Percentiles rank a stretch among this genome's conserved stretches.
phyloP scores from a whole-genome alignment of 371 early-diverging fungal species.

The Mortierella sp. region DNA sequence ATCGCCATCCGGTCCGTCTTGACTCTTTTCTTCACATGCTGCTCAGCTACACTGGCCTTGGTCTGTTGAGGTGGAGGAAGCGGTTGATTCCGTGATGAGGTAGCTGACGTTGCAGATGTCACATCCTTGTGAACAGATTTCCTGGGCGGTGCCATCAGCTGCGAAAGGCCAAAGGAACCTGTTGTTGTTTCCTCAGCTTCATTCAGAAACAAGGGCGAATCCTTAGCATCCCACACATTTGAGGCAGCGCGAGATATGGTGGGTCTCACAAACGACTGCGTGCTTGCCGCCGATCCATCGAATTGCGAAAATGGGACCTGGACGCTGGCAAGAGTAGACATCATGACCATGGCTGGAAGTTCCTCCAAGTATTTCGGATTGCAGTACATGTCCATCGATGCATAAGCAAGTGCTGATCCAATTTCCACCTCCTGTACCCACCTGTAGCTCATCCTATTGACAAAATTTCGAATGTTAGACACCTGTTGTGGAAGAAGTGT shows the following conservation, averaged over 20 bases:
- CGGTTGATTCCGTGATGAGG: not conserved
- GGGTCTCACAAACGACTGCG: not conserved
- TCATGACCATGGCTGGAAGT: constrained; percentile 24
- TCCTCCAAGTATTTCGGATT: constrained; percentile 43
- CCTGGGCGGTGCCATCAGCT: constrained; percentile 24
- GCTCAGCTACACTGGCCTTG: not conserved
- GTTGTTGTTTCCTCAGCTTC: constrained; percentile 5
- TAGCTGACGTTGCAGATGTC: not conserved
- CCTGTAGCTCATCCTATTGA: constrained; percentile 44
- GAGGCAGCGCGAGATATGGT: not conserved
- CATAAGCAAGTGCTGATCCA: constrained; percentile 36
- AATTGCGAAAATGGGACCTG: constrained; percentile 6
- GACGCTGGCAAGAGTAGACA: constrained; percentile 22
- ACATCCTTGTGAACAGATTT: not conserved
- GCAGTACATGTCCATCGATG: constrained; percentile 44
- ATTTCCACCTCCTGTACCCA: constrained; percentile 51
- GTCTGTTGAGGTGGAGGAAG: not conserved
- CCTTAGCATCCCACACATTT: not conserved
- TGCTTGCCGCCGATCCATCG: not conserved
- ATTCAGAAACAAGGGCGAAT: constrained; percentile 6
- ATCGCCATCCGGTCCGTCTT: constrained; percentile 48
- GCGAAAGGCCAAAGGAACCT: constrained; percentile 27
- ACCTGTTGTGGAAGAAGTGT: not conserved
- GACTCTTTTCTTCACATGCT: constrained; percentile 47
- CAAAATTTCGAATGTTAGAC: not conserved